phyloP scores from a whole-genome alignment of 768 basidiomycete species.

The Boletus subparvulus region DNA sequence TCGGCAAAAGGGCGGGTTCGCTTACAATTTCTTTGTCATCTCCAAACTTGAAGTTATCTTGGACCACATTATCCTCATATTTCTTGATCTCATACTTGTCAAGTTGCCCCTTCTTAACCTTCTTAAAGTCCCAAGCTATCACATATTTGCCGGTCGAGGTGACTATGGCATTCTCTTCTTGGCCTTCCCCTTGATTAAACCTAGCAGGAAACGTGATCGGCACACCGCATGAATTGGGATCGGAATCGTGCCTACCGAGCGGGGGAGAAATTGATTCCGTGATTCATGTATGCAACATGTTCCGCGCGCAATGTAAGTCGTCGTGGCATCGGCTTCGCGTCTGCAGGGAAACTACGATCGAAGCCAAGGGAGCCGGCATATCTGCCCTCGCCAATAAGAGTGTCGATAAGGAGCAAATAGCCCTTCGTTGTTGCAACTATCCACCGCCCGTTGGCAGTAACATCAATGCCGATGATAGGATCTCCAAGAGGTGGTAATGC shows the following conservation, averaged over 20 bases:
- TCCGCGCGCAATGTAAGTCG: constrained; percentile 85
- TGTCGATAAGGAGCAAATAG: constrained; percentile 92
- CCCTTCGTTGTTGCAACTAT: constrained; percentile 95
- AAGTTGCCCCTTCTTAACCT: constrained; percentile 88
- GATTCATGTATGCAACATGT: constrained; percentile 93
- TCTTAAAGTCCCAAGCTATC: constrained; percentile 95
- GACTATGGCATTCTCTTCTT: constrained; percentile 92
- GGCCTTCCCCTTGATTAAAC: constrained; percentile 88
- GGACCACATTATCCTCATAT: constrained; percentile 92
- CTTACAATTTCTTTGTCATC: constrained; percentile 95
- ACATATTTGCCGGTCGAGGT: constrained; percentile 92
- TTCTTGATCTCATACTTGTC: constrained; percentile 97
- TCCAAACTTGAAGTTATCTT: constrained; percentile 97
- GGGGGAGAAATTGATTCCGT: constrained; percentile 83
- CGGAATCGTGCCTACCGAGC: constrained; percentile 64
- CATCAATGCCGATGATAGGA: constrained; percentile 93
- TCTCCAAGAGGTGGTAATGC: constrained; percentile 93
- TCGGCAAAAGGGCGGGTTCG: neutral
- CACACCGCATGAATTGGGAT: neutral
- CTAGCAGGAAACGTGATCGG: constrained; percentile 40
- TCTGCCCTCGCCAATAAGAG: constrained; percentile 87
- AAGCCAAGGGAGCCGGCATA: constrained; percentile 85
- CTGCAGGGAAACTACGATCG: constrained; percentile 93
- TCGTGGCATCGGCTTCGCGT: constrained; percentile 87
- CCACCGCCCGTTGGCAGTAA: constrained; percentile 90